Evolutionary conservation across 371 early-diverging fungal species (phyloP).

Genomic region (Lichtheimia corymbifera): DNA sequence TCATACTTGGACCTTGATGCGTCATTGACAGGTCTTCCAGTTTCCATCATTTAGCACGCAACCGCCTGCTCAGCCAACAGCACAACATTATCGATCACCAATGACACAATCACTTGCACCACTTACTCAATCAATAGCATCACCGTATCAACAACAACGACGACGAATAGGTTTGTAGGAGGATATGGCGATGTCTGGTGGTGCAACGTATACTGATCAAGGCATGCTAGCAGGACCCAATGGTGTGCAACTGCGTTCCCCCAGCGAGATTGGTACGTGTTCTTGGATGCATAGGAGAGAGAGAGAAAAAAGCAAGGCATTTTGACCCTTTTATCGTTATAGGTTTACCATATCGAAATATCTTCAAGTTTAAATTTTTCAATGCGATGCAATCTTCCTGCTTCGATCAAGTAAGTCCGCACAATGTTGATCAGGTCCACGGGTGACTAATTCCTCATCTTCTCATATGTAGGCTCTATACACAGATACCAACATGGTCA

Average conservation of each 20-base stretch:
- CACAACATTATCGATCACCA: too few relatives aligned
- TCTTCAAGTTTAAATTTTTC: constrained; percentile 56
- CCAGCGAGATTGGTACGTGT: constrained; percentile 24
- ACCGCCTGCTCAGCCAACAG: background rate
- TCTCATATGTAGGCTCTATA: constrained; percentile 25
- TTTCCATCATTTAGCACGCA: background rate
- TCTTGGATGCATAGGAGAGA: background rate
- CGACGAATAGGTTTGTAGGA: background rate
- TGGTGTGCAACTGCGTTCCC: constrained; percentile 14
- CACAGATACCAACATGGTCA: constrained; percentile 58
- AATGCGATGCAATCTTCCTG: constrained; percentile 71
- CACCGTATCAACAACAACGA: background rate
- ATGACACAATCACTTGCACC: background rate
- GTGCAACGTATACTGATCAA: background rate
- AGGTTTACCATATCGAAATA: constrained; percentile 33
- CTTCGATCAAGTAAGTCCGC: constrained; percentile 48
- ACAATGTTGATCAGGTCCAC: background rate
- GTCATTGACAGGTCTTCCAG: background rate
- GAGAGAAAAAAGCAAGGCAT: too few relatives aligned
- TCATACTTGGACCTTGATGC: background rate
- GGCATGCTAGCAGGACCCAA: background rate
- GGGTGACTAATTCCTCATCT: background rate
- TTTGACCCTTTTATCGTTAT: background rate
- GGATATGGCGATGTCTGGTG: background rate
- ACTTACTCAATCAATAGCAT: background rate